These are phyloP conservation scores for Myriosclerotinia curreyana DNA, from an alignment of 2,329 filamentous ascomycete species.

Conservation along the genomic window DNA sequence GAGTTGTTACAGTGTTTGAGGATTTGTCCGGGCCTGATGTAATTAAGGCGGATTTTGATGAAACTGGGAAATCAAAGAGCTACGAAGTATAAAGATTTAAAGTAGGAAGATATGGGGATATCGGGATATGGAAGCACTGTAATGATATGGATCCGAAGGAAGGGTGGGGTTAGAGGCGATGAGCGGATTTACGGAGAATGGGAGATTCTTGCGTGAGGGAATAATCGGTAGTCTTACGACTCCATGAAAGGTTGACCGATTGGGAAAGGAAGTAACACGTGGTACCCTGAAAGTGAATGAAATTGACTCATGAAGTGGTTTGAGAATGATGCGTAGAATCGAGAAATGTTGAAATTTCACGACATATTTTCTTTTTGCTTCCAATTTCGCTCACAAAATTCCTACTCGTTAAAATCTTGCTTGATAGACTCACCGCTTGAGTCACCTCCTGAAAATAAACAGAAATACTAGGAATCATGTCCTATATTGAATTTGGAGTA, in stretches of 20 bases:
- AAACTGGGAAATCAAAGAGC: neutral
- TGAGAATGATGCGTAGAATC: neutral
- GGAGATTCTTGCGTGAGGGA: neutral
- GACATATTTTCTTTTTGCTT: neutral
- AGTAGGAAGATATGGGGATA: neutral
- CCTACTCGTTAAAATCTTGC: neutral
- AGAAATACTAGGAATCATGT: neutral
- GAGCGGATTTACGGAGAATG: neutral
- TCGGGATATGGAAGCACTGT: neutral
- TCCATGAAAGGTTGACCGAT: neutral
- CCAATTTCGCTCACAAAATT: no score
- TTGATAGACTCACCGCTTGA: no score
- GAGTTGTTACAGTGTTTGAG: constrained; percentile 41
- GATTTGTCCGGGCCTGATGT: constrained; percentile 50
- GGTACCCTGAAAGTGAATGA: neutral
- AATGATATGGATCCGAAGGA: no score
- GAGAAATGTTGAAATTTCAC: no score
- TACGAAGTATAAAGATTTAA: neutral
- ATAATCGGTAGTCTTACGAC: neutral
- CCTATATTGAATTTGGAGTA: no score
- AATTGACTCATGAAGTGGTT: neutral
- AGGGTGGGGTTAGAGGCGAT: no score
- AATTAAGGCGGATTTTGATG: neutral
- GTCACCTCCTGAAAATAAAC: neutral
- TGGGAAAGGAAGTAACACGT: neutral